These are phyloP conservation scores for Aciculosporium take DNA, from an alignment of 2,329 filamentous ascomycete genomes.

Conservation along the genomic window DNA sequence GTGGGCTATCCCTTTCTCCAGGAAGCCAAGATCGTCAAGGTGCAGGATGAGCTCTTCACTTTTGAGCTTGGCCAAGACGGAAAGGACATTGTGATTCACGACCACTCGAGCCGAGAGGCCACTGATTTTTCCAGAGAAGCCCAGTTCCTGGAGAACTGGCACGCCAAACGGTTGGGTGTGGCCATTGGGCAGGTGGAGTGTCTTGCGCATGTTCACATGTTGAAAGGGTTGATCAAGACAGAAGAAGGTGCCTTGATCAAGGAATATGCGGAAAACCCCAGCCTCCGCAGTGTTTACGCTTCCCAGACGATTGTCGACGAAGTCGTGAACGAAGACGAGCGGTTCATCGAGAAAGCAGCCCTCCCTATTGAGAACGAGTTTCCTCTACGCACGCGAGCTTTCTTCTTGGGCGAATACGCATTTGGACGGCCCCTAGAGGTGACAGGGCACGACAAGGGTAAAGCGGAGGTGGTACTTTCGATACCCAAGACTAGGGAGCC, in stretches of 20 bases:
- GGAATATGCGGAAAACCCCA: conserved; percentile 76
- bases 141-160: conserved; percentile 66
- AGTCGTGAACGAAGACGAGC: conserved; percentile 78
- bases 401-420: conserved; percentile 87
- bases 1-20: conserved; percentile 93
- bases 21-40: conserved; percentile 76
- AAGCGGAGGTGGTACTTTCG: conserved; percentile 67
- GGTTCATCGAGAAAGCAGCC: conserved; percentile 84
- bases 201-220: conserved; percentile 81
- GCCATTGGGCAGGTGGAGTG: conserved; percentile 78
- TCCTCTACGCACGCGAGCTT: conserved; percentile 65
- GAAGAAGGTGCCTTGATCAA: conserved; percentile 85
- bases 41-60: conserved; percentile 87
- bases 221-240: conserved; percentile 80
- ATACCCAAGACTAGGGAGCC: conserved; percentile 57
- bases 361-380: conserved; percentile 86
- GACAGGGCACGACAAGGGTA: conserved; percentile 56
- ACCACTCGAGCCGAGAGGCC: conserved; percentile 64
- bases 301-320: conserved; percentile 80
- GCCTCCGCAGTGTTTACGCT: conserved; percentile 81
- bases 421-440: conserved; percentile 87
- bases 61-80: conserved; percentile 59
- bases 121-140: conserved; percentile 76
- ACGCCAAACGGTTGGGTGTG: conserved; percentile 83
- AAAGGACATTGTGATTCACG: conserved; percentile 48